Percentiles rank a stretch among this genome's conserved stretches.
These are phyloP conservation scores for Globisporangium nodosum DNA, from an alignment of 352 stramenopile species.

Conservation along the genomic window DNA sequence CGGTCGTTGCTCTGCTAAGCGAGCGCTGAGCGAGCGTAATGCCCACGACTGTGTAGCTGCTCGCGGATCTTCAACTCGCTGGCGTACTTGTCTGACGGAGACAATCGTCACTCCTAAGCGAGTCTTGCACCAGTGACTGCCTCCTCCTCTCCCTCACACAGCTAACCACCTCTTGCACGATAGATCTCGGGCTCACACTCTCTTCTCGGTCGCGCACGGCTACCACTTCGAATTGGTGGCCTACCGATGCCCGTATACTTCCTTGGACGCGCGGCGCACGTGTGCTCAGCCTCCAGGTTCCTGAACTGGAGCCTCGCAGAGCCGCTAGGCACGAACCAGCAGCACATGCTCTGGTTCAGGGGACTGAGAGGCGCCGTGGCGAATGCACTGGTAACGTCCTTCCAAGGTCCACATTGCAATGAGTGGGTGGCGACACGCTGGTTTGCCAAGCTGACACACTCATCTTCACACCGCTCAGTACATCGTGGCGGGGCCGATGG, in stretches of 20 bases:
- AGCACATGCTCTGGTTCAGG: slow-evolving; percentile 94
- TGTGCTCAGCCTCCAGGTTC: slow-evolving; percentile 81
- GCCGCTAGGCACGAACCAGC: slow-evolving; percentile 77
- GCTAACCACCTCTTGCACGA: slow-evolving; percentile 37
- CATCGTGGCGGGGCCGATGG: slow-evolving; percentile 88
- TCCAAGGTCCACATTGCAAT: slow-evolving; percentile 77
- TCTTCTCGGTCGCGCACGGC: slow-evolving; percentile 76
- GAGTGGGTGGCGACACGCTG: slow-evolving; percentile 2
- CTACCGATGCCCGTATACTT: slow-evolving; percentile 84
- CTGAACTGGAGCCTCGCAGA: slow-evolving; percentile 54
- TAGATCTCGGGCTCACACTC: slow-evolving; percentile 89
- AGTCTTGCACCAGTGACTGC: not conserved
- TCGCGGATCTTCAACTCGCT: slow-evolving; percentile 83
- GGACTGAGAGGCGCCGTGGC: slow-evolving; percentile 90
- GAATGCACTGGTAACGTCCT: slow-evolving; percentile 87
- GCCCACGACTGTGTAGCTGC: slow-evolving; percentile 25
- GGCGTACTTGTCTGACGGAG: slow-evolving; percentile 50
- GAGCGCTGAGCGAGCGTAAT: too few relatives aligned
- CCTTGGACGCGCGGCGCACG: slow-evolving; percentile 67
- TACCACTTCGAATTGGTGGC: slow-evolving; percentile 81
- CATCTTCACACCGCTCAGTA: slow-evolving; percentile 16
- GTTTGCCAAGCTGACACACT: not conserved
- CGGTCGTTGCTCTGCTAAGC: too few relatives aligned
- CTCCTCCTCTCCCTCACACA: not conserved
- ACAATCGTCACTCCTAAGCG: slow-evolving; percentile 76